A percentile compares a stretch with the other conserved stretches of the same genome.
These are phyloP conservation scores for Fusarium compactum DNA, from an alignment of 2,329 filamentous ascomycete species.

Conservation along the genomic window DNA sequence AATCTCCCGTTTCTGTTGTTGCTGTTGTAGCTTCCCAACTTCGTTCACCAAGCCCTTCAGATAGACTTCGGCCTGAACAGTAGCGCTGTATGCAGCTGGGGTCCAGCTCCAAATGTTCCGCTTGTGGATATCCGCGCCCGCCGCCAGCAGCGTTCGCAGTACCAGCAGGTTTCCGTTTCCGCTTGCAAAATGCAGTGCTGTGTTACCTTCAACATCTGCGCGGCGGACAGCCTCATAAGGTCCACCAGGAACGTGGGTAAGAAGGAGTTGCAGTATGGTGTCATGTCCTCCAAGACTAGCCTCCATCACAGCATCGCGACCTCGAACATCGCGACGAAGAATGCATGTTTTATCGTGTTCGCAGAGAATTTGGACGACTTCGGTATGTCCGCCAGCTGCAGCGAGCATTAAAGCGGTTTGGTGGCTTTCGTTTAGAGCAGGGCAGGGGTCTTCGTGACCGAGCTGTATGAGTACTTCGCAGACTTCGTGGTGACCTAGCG, in stretches of 20 bases:
- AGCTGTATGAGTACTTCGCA: constrained; percentile 76
- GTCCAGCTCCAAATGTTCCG: constrained; percentile 85
- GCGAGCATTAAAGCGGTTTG: constrained; percentile 88
- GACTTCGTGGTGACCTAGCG: constrained; percentile 76
- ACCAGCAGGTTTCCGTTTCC: constrained; percentile 84
- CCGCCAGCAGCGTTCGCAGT: constrained; percentile 79
- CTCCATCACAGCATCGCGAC: constrained; percentile 79
- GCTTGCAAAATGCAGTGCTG: constrained; percentile 86
- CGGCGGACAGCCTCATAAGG: constrained; percentile 65
- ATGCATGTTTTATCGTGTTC: constrained; percentile 73
- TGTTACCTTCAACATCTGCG: constrained; percentile 81
- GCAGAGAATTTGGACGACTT: constrained; percentile 79
- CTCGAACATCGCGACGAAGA: constrained; percentile 72
- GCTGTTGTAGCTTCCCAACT: constrained; percentile 68
- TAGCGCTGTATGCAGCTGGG: constrained; percentile 84
- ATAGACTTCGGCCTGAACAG: constrained; percentile 86
- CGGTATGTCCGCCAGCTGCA: constrained; percentile 74
- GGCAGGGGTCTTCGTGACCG: constrained; percentile 79
- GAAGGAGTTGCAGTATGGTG: constrained; percentile 72
- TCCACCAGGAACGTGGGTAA: constrained; percentile 70
- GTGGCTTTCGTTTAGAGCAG: constrained; percentile 82
- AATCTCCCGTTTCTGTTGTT: constrained; percentile 52
- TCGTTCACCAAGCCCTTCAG: constrained; percentile 82
- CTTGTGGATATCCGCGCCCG: constrained; percentile 79
- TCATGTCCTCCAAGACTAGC: constrained; percentile 71